Evolutionary conservation across 257 asterid genomes (phyloP).

Genomic region (Petrea volubilis): DNA sequence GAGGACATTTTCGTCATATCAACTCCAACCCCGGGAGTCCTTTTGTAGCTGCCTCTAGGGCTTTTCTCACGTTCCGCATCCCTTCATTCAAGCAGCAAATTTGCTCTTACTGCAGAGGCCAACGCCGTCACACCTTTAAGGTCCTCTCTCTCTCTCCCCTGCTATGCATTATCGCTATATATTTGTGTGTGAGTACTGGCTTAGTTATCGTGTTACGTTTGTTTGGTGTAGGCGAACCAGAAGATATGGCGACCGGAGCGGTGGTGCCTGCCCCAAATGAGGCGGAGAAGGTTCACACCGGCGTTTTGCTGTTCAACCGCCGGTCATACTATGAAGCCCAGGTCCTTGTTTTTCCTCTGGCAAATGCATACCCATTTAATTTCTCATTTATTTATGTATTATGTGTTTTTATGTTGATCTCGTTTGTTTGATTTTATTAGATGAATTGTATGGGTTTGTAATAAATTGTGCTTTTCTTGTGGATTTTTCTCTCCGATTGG

Average conservation of each 20-base stretch:
- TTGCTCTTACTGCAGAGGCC: neutral
- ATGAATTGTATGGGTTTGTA: neutral
- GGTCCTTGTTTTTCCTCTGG: constrained; percentile 28
- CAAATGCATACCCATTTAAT: neutral
- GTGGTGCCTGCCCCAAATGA: constrained; percentile 25
- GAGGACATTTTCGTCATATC: neutral
- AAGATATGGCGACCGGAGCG: constrained; percentile 39
- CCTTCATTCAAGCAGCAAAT: constrained; percentile 7
- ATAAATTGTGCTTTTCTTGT: neutral
- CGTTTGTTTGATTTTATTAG: neutral
- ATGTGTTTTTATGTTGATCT: no score
- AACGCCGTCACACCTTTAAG: constrained; percentile 22
- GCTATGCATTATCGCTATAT: no score
- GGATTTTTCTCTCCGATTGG: neutral
- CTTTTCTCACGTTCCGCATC: neutral
- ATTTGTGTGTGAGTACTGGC: neutral
- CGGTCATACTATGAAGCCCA: constrained; percentile 71
- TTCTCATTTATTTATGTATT: neutral
- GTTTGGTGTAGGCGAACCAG: constrained; percentile 17
- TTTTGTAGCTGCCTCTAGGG: constrained; percentile 20
- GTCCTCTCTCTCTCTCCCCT: neutral
- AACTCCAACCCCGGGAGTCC: neutral
- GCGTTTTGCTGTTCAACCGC: constrained; percentile 61
- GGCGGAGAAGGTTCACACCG: constrained; percentile 37
- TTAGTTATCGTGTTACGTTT: neutral